Evolutionary conservation across 768 basidiomycete species (phyloP), one percentile per base, ranked within the genome.

Genomic region (Trametes maxima): DNA sequence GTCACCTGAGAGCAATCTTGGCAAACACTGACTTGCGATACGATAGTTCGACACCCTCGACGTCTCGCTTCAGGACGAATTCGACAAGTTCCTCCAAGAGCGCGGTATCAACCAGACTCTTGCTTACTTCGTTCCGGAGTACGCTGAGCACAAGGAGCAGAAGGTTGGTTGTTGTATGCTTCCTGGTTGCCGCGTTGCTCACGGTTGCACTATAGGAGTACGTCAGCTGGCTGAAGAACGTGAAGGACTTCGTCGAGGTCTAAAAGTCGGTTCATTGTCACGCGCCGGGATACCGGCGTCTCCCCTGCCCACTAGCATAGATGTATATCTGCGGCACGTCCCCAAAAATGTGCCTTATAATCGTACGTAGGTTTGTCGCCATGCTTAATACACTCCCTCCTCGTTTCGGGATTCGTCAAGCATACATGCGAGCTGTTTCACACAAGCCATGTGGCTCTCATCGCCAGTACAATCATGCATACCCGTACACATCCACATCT

Each of bases 121-220:
- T 45, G 96, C 95, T 0, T 73, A 85, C 67, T 95, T 97, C 79
- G 85, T 98, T 61, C 90, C 91, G 17, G 90, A 95, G 63, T 94
- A 93, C 70, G 87, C 89, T 14, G 88, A 92, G 70, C 79, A 80
- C 79, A 98, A 97, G 82, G 95, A 98, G 72, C 95, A 98, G 79
- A 87, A 88, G 84, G 94, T 94, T 36, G 37, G 83, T 75, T 21
- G 17, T 53, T 44, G 22, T 12, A 33, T 43, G 49, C 13, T 10
- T 13, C 1, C 19, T 1, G 40, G 21, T 33, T 40, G 14, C 10
- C 40, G 7, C 39, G 36, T 8, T 50, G 42, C 48, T 52, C 5
- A 46, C 46, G 48, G 24, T 17, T 35, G 63, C 46, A 13, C 2
- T 55, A 28, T 50, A 95, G 94, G 95, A 98, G 78, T 98, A 98